Base-by-base conservation (phyloP, 1,284 basidiomycete species). In the Athelia sp. region DNA sequence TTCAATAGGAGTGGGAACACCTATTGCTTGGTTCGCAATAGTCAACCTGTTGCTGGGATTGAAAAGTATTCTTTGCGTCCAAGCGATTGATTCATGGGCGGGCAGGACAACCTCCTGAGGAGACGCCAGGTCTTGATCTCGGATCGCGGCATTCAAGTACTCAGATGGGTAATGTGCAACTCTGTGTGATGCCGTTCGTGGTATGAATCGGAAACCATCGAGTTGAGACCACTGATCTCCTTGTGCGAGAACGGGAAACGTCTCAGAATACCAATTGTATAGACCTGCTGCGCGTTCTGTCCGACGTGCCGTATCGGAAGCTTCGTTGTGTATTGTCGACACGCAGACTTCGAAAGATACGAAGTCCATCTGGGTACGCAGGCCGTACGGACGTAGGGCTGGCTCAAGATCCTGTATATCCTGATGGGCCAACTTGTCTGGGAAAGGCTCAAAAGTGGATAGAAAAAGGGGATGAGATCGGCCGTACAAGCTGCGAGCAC, bases 1-100 rank as follows among this genome's bases (percentile, higher is more conserved):
- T 62, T 74, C 69, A 14, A 31, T 21, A 3, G 60, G 56, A n/a
- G 60, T 59, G 1, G 76, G 75, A 22, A 59, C 47, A 3, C 75
- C 74, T 4, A 77, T 55, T 1, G 50, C 51, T 13, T 59, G 56
- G 54, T 76, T 64, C 2, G 63, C 66, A 4, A 64, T 48, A 4
- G 65, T 46, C 4, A 75, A 48, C 26, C 61, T 54, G 44, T 58
- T 54, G 15, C 60, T 48, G 6, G 72, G 71, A 19, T 45, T 46
- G 43, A 71, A 68, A 15, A 60, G 49, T 2, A 62, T 72, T 34
- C 72, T 59, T 48, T 77, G 74, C 4, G 71, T 71, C 75, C 76
- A 78, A 2, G 69, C 69, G 13, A 77, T 60, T 1, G 63, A 44
- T 53, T 69, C 69, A 42, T 62, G 68, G 26, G 68, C 61, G 19